These are phyloP conservation scores for Starmerella bombi DNA, from an alignment of 805 yeast species.

Conservation along the genomic window DNA sequence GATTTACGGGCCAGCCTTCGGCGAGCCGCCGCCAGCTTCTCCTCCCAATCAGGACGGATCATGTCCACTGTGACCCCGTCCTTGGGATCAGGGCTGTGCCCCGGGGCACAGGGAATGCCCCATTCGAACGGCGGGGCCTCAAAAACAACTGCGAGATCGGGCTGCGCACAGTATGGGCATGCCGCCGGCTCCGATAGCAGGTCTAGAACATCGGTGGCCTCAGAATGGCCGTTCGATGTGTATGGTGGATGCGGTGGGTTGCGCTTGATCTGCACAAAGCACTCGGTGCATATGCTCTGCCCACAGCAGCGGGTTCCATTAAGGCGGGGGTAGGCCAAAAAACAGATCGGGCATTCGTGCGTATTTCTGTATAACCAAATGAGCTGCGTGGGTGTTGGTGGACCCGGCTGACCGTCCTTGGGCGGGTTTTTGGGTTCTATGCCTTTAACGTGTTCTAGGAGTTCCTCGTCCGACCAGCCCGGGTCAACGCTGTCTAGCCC, in stretches of 20 bases:
- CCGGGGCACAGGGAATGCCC: slow-evolving; percentile 23
- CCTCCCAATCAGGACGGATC: slow-evolving; percentile 90
- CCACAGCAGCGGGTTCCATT: slow-evolving; percentile 78
- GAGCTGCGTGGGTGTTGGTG: slow-evolving; percentile 24
- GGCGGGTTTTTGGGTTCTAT: slow-evolving; percentile 2
- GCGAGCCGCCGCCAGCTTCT: slow-evolving; percentile 55
- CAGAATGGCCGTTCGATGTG: slow-evolving; percentile 36
- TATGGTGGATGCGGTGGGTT: slow-evolving; percentile 90
- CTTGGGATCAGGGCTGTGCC: background rate
- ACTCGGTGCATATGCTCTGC: slow-evolving; percentile 90
- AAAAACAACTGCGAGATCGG: slow-evolving; percentile 73
- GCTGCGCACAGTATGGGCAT: slow-evolving; percentile 88
- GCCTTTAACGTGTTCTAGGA: slow-evolving; percentile 27
- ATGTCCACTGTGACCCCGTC: slow-evolving; percentile 54
- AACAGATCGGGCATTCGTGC: slow-evolving; percentile 89
- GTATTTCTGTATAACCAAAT: slow-evolving; percentile 52
- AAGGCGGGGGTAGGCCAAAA: slow-evolving; percentile 67
- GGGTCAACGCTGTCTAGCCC: slow-evolving; percentile 73
- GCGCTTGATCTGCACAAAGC: slow-evolving; percentile 90
- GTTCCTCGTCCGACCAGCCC: slow-evolving; percentile 56
- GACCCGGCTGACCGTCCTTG: slow-evolving; percentile 12
- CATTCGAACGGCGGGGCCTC: slow-evolving; percentile 50
- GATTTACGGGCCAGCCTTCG: slow-evolving; percentile 69
- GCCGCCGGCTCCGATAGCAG: slow-evolving; percentile 75
- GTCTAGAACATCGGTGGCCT: slow-evolving; percentile 24